Base-by-base conservation (phyloP, 164 flowering plant genomes). In the Cinnamomum chago region DNA sequence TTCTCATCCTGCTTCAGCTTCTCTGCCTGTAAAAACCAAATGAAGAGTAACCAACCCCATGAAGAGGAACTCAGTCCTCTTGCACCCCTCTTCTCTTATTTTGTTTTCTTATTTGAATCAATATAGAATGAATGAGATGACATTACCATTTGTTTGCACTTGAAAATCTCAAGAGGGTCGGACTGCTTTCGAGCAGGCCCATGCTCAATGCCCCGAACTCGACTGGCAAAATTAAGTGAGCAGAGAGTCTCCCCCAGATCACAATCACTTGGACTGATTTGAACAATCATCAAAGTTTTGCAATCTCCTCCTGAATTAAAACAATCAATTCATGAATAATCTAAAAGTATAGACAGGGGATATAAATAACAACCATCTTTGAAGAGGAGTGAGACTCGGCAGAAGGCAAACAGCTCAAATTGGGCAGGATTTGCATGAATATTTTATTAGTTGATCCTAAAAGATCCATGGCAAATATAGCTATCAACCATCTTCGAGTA, bases 211-310 rank as follows among this genome's bases (percentile, higher is more conserved):
- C 98, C 97, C 27, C 97, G 79, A 25, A 92, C 98, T 50, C 97
- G 85, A 75, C 84, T 92, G 33, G 98, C 98, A 81, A 92, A 93
- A 74, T 93, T 93, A 64, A 93, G 78, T 20, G 98, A 93, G 85
- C 98, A 92, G 10, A 92, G 81, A 10, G 97, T 93, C 84, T 93
- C 98, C 68, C 92, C 94, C 60, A 87, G 74, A 77, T 92, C 97
- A 3, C 88, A 76, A 55, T 82, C 47, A 81, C 87, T 85, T 60
- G 97, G 97, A 77, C 98, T 92, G 35, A 92, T 88, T 79, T 93
- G 97, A 50, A 93, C 98, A 83, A 92, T 88, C 98, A 93, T 93
- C 69, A 93, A 62, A 5, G 98, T 92, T 83, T 93, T 93, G 88
- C 95, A 93, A 82, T 93, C 97, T 71, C 98, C 97, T n/a, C 98